A percentile compares a stretch with the other conserved stretches of the same genome.
These are phyloP conservation scores for Musa troglodytarum DNA, from an alignment of 176 grass and related monocot species.

Conservation along the genomic window DNA sequence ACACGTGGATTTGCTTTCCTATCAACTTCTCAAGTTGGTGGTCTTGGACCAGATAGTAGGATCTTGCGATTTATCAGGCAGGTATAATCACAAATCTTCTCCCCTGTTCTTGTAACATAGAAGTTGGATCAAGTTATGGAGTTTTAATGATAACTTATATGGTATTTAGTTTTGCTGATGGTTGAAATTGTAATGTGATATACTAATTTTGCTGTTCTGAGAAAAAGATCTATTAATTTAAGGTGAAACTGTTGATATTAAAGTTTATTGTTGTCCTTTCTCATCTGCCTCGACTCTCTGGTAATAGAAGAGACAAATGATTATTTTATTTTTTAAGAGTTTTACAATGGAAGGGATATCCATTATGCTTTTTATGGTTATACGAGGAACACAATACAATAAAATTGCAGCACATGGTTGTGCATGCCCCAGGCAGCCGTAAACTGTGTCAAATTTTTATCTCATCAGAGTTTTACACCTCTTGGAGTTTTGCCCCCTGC, in stretches of 20 bases:
- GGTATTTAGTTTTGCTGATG: not conserved
- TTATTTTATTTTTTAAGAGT: no score
- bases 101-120: not conserved
- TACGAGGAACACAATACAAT: no score
- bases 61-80: conserved; percentile 62
- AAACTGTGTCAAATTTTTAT: not conserved
- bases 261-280: no score
- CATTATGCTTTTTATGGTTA: no score
- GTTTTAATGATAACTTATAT: not conserved
- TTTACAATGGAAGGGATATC: no score
- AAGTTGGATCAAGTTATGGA: not conserved
- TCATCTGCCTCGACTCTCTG: no score
- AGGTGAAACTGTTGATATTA: no score
- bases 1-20: conserved; percentile 65
- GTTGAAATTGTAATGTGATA: not conserved
- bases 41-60: conserved; percentile 49
- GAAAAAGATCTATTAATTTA: no score
- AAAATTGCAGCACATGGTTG: no score
- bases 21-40: conserved; percentile 61
- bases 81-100: conserved; percentile 17
- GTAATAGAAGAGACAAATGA: no score
- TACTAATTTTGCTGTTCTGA: not conserved
- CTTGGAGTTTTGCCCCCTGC: no score
- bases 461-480: not conserved
- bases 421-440: no score